A percentile compares a stretch with the other conserved stretches of the same genome.
phyloP scores from a whole-genome alignment of 805 yeast genomes.

The Spathaspora hagerdaliae region DNA sequence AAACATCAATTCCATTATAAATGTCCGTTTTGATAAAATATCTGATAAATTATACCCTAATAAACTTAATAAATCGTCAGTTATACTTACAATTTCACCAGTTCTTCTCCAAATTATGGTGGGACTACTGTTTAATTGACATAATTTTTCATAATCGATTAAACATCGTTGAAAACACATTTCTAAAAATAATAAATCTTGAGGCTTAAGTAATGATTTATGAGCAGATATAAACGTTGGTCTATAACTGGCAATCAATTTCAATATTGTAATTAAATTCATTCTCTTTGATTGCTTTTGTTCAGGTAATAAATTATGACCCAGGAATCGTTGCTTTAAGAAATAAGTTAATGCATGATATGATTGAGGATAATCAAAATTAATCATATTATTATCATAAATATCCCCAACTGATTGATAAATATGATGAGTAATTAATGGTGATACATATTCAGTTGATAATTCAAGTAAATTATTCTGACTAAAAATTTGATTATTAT shows the following conservation, averaged over 20 bases:
- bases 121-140: slow-evolving; percentile 63
- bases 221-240: slow-evolving; percentile 79
- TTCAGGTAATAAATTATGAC: slow-evolving; percentile 35
- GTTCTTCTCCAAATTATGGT: slow-evolving; percentile 84
- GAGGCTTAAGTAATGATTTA: slow-evolving; percentile 60
- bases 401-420: slow-evolving; percentile 50
- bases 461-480: not conserved
- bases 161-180: slow-evolving; percentile 43
- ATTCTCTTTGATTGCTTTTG: slow-evolving; percentile 27
- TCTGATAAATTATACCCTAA: slow-evolving; percentile 61
- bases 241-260: slow-evolving; percentile 60
- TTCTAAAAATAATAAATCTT: slow-evolving; percentile 55
- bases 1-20: slow-evolving; percentile 72
- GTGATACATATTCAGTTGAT: slow-evolving; percentile 46
- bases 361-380: slow-evolving; percentile 60
- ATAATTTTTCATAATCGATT: slow-evolving; percentile 42
- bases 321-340: slow-evolving; percentile 52
- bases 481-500: slow-evolving; percentile 3
- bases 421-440: slow-evolving; percentile 52
- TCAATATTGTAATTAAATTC: slow-evolving; percentile 41
- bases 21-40: slow-evolving; percentile 54
- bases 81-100: slow-evolving; percentile 77
- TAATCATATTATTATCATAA: slow-evolving; percentile 42
- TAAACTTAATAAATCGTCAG: slow-evolving; percentile 67
- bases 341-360: slow-evolving; percentile 59